Conservation (phyloP, 1,284 basidiomycete genomes). For the Papiliotrema fonsecae region DNA sequence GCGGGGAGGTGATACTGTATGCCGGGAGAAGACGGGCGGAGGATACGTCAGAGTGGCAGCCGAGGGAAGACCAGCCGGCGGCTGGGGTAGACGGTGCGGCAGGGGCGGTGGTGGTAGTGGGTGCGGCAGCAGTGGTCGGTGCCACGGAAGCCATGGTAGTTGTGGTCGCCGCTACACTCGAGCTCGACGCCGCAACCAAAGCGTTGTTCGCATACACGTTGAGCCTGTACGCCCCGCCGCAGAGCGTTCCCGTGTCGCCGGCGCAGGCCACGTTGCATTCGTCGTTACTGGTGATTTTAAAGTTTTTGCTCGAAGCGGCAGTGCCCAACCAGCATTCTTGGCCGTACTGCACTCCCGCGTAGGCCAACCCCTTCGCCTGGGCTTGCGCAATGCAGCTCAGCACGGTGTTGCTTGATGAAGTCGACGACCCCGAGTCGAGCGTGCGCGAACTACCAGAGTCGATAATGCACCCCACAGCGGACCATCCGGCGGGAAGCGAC, state of each 20-base stretch:
- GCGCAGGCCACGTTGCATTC: constrained; percentile 27
- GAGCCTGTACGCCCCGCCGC: constrained; percentile 37
- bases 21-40: constrained; percentile 8
- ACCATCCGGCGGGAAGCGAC: constrained; percentile 25
- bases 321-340: constrained; percentile 28
- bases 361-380: constrained; percentile 16
- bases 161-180: background rate
- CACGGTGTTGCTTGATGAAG: constrained; percentile 23
- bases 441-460: constrained; percentile 27
- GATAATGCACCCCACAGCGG: constrained; percentile 34
- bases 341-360: constrained; percentile 30
- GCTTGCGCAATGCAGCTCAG: constrained; percentile 17
- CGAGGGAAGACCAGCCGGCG: constrained; percentile 11
- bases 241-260: constrained; percentile 26
- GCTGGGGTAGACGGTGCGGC: constrained; percentile 2
- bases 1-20: background rate
- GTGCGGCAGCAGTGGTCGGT: background rate
- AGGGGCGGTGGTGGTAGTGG: background rate
- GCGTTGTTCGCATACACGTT: constrained; percentile 54
- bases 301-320: constrained; percentile 18
- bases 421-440: constrained; percentile 15
- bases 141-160: background rate
- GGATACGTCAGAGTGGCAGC: constrained; percentile 8
- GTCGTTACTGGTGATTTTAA: constrained; percentile 15
- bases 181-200: constrained; percentile 17